Conservation (phyloP, 495 filamentous ascomycete species). For the Xylaria acuta region DNA sequence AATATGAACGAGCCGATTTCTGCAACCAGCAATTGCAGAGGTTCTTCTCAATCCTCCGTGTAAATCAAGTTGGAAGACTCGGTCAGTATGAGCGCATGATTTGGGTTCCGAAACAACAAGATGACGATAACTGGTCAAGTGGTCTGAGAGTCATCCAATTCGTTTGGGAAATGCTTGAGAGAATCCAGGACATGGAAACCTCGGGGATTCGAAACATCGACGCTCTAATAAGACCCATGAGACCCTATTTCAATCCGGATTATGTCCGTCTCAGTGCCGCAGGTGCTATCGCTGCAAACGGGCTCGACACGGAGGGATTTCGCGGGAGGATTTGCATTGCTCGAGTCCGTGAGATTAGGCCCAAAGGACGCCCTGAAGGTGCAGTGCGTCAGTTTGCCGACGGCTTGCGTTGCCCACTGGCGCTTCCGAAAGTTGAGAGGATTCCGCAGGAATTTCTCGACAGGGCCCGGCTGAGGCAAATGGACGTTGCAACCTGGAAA, state of each 20-base stretch:
- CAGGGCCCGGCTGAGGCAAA: not conserved
- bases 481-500: not conserved
- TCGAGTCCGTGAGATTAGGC: not conserved
- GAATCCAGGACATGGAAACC: conserved; percentile 1
- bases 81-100: not conserved
- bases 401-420: not conserved
- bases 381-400: not conserved
- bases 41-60: not conserved
- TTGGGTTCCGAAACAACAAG: not conserved
- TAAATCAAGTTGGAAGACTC: not conserved
- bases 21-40: too few relatives aligned
- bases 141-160: not conserved
- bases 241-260: conserved; percentile 8
- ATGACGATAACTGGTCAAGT: conserved; percentile 1
- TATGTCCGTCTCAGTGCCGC: not conserved
- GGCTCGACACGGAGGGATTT: not conserved
- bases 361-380: not conserved
- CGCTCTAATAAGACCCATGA: not conserved
- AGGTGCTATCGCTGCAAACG: not conserved
- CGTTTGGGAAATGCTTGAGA: not conserved
- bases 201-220: not conserved
- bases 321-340: not conserved
- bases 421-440: not conserved
- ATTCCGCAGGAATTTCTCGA: conserved; percentile 1
- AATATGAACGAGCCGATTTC: too few relatives aligned